Evolutionary conservation across 2,329 filamentous ascomycete genomes (phyloP), one percentile per base, ranked within the genome.

Genomic region (Xylaria sp.): DNA sequence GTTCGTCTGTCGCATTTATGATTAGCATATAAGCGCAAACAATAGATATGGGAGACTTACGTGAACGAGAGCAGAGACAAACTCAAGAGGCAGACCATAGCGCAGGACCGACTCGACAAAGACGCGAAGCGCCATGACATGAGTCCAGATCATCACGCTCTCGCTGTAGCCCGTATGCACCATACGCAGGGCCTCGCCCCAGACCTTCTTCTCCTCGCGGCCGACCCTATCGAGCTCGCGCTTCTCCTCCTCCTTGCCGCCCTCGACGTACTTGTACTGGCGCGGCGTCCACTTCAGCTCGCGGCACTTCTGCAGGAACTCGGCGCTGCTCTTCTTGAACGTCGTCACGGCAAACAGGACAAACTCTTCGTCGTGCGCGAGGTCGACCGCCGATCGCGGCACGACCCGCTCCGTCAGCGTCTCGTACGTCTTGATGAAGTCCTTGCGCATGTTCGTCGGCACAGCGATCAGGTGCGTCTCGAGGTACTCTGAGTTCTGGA

Each of bases 61-160:
- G 87, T 91, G 88, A 63, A 97, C 79, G 66, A 97, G 77, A 13
- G 87, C 91, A 67, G 88, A 90, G 53, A 96, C 87, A 75, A 93
- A 99, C 68, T 95, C 90, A 65, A 97, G 77, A 52, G 94, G 94
- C 68, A 99, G 76, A 34, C 94, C 94, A 71, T 99, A 99, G 66
- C 94, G 86, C 71, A 99, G 79, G n/a, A 99, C 94, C 4, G 92
- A 96, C 81, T 99, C 94, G 18, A 99, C 94, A 75, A 97, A 99
- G 18, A 97, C 92, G 57, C 94, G 82, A 69, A 99, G 77, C 5
- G 92, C 90, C 70, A 97, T 80, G 34, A 96, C 89, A 72, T 99
- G 94, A 54, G 96, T 83, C 91, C 92, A 96, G 57, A 93, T 88
- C 91, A 96, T 96, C 66, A 96, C 91, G 63, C 88, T 88, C 77